Percentiles rank a stretch among this genome's conserved stretches.
phyloP scores from a whole-genome alignment of 495 filamentous ascomycete species.

The Neurospora discreta region DNA sequence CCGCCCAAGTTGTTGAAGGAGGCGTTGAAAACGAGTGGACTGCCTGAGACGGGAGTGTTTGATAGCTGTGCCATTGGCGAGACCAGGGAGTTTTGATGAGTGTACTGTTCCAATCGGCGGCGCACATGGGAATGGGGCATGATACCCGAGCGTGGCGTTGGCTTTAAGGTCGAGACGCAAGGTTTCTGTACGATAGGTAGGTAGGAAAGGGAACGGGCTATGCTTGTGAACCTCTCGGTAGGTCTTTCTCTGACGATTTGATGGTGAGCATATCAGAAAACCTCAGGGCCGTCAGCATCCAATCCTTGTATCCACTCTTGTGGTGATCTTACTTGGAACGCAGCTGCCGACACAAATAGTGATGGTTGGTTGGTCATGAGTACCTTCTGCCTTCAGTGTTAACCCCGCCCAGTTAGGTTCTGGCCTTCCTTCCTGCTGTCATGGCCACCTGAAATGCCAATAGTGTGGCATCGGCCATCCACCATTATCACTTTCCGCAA shows the following conservation, averaged over 20 bases:
- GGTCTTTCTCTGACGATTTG: neutral
- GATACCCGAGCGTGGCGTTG: neutral
- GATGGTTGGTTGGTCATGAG: neutral
- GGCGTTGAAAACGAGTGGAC: conserved; percentile 57
- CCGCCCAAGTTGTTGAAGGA: conserved; percentile 65
- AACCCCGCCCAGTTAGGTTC: neutral
- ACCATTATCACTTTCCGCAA: neutral
- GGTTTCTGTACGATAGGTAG: neutral
- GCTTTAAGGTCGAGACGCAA: neutral
- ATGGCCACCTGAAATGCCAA: neutral
- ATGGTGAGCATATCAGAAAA: neutral
- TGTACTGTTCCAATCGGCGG: neutral
- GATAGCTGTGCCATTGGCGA: conserved; percentile 83
- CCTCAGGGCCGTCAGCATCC: neutral
- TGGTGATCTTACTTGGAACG: neutral
- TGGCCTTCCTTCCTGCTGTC: no score
- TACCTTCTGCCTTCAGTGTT: neutral
- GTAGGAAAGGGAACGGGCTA: neutral
- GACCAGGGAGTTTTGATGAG: conserved; percentile 56
- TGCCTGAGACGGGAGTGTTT: conserved; percentile 72
- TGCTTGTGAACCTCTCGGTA: neutral
- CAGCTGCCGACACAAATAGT: neutral
- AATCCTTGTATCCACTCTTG: neutral
- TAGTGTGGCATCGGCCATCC: neutral
- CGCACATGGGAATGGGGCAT: neutral